Conservation (phyloP, 768 basidiomycete genomes). For the Cantharellus anzutake region DNA sequence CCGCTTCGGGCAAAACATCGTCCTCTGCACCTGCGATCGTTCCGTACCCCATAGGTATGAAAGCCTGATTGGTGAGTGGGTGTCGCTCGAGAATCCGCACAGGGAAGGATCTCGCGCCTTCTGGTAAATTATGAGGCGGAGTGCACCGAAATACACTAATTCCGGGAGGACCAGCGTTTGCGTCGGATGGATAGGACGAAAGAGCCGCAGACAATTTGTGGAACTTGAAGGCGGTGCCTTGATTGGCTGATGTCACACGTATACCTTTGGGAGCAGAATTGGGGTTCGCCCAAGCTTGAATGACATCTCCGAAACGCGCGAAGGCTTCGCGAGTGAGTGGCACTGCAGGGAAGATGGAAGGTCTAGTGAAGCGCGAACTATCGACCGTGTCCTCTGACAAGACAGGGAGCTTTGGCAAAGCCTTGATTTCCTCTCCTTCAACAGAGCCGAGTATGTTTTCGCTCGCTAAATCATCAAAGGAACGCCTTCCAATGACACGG, state of each 20-base stretch:
- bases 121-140: constrained; percentile 25
- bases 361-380: constrained; percentile 2
- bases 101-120: constrained; percentile 18
- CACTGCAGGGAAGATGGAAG: constrained; percentile 18
- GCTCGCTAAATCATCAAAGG: constrained; percentile 9
- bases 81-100: constrained; percentile 78
- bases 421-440: not conserved
- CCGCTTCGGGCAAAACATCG: constrained; percentile 27
- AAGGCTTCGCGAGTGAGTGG: constrained; percentile 76
- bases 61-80: constrained; percentile 75
- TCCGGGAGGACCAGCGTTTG: constrained; percentile 35
- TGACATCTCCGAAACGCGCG: constrained; percentile 72
- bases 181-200: constrained; percentile 40
- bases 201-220: constrained; percentile 68
- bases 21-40: constrained; percentile 22
- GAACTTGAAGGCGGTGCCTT: constrained; percentile 80
- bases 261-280: constrained; percentile 44
- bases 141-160: constrained; percentile 76
- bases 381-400: not conserved
- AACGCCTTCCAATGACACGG: constrained; percentile 53
- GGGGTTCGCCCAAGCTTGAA: constrained; percentile 66
- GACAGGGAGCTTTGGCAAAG: not conserved
- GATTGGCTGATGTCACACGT: constrained; percentile 67
- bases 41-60: constrained; percentile 75
- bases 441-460: not conserved